Base-by-base conservation (phyloP, 495 filamentous ascomycete species). In the Oleoguttula mirabilis region DNA sequence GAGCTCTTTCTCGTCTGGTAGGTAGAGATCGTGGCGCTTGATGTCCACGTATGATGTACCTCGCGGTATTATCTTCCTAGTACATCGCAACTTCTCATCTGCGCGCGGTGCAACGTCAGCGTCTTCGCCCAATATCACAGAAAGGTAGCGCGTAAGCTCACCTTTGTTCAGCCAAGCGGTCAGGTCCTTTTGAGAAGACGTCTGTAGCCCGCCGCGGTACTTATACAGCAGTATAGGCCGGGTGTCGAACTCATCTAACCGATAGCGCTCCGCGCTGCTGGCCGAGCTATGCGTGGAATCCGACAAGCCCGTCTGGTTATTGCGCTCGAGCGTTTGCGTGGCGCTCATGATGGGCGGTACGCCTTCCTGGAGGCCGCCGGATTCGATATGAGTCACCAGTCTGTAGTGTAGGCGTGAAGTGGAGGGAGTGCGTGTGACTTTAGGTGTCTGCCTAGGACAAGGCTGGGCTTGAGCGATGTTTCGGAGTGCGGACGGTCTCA, bases 51-150 rank as follows among this genome's bases (percentile, higher is more conserved):
- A 51, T 21, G 50, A 56, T 41, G 56, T 57, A 30, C 45, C 47
- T 17, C 60, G 60, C 2, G 60, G 60, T 21, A 65, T 62, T 25
- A 37, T 51, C 42, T 60, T 62, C 31, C 43, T 40, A 3, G 62
- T 59, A 21, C 55, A 51, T 42, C 60, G 60, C 20, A 60, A 48
- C 27, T 51, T 36, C 21, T 58, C 54, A 23, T 63, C 60, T 63
- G 23, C 10, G 23, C 8, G 10, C 25, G 25, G 25, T 28, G 7
- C n/a, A 7, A n/a, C n/a, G 7, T 7, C 7, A 7, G n/a, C n/a
- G 7, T 7, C 7, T 28, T 28, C 25, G 25, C 7, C 25, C n/a
- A n/a, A 7, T n/a, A n/a, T 7, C 7, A n/a, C 7, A 7, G 7
- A 7, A 7, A 7, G 7, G 25, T 28, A 7, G n/a, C 25, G 25